These are phyloP conservation scores for Ceratocystis albifundus DNA, from an alignment of 2,329 filamentous ascomycete species.

Conservation along the genomic window DNA sequence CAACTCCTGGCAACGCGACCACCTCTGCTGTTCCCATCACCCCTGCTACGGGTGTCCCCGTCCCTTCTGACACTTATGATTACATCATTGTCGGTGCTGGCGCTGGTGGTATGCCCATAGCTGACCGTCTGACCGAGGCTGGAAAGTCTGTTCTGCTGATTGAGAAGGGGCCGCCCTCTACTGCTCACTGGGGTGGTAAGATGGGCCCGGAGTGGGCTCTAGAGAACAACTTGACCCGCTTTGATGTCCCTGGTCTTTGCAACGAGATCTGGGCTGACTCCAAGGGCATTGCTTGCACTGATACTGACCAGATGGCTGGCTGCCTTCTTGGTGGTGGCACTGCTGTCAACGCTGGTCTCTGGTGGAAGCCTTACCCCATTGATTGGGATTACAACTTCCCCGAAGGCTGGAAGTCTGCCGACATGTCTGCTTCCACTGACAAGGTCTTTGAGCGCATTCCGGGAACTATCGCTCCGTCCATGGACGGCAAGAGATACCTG, in stretches of 20 bases:
- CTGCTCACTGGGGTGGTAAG: slow-evolving; percentile 52
- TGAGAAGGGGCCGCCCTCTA: slow-evolving; percentile 49
- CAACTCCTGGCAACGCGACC: slow-evolving; percentile 24
- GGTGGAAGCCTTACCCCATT: slow-evolving; percentile 52
- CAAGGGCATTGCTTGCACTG: slow-evolving; percentile 52
- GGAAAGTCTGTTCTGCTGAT: slow-evolving; percentile 54
- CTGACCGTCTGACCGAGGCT: slow-evolving; percentile 45
- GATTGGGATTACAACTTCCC: slow-evolving; percentile 69
- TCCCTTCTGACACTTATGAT: slow-evolving; percentile 33
- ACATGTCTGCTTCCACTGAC: slow-evolving; percentile 48
- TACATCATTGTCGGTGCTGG: slow-evolving; percentile 55
- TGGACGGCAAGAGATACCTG: slow-evolving; percentile 55
- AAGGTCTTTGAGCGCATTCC: slow-evolving; percentile 59
- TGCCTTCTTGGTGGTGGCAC: slow-evolving; percentile 59
- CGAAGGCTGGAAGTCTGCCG: slow-evolving; percentile 53
- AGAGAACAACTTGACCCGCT: slow-evolving; percentile 52
- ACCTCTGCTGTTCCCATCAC: slow-evolving; percentile 29
- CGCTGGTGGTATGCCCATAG: slow-evolving; percentile 48
- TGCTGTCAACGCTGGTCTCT: slow-evolving; percentile 56
- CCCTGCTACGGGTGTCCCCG: slow-evolving; percentile 6
- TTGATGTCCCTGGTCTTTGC: slow-evolving; percentile 60
- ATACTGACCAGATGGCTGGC: slow-evolving; percentile 62
- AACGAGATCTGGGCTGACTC: slow-evolving; percentile 58
- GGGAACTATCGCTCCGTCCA: slow-evolving; percentile 53
- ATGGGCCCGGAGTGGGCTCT: slow-evolving; percentile 51